Conservation (phyloP, 2,329 filamentous ascomycete species). For the Colletotrichum spinosum region DNA sequence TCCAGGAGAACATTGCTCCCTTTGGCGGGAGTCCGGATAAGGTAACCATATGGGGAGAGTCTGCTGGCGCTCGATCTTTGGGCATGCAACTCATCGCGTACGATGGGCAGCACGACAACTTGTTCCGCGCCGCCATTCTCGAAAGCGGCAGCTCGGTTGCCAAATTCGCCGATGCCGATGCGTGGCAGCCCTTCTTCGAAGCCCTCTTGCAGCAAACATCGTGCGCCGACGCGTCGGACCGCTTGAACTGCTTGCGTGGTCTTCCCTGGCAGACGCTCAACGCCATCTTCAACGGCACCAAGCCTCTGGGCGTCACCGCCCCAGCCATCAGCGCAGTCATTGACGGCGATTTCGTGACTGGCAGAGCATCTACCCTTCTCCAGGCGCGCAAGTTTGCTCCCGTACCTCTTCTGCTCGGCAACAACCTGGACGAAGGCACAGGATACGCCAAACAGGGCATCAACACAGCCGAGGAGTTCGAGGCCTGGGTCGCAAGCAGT, state of each 20-base stretch:
- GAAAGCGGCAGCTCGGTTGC: slow-evolving; percentile 67
- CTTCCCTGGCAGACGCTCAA: slow-evolving; percentile 56
- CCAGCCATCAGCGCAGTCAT: slow-evolving; percentile 42
- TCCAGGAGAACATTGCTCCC: slow-evolving; percentile 70
- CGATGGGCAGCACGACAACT: slow-evolving; percentile 67
- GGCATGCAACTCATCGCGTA: slow-evolving; percentile 72
- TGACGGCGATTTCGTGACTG: slow-evolving; percentile 55
- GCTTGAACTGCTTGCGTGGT: slow-evolving; percentile 65
- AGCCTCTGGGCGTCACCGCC: slow-evolving; percentile 46
- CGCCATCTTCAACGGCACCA: slow-evolving; percentile 63
- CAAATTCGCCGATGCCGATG: slow-evolving; percentile 59
- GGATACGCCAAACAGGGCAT: slow-evolving; percentile 68
- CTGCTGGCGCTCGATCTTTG: slow-evolving; percentile 69
- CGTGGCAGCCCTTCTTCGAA: slow-evolving; percentile 51
- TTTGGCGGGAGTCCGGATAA: slow-evolving; percentile 75
- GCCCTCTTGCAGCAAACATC: slow-evolving; percentile 33
- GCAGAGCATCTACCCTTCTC: slow-evolving; percentile 62
- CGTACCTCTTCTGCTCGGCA: slow-evolving; percentile 72
- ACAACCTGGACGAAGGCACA: slow-evolving; percentile 75
- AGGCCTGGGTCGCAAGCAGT: slow-evolving; percentile 49
- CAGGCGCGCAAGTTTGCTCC: slow-evolving; percentile 69
- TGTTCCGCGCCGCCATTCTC: slow-evolving; percentile 77
- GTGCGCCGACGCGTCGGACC: slow-evolving; percentile 57
- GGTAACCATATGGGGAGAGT: slow-evolving; percentile 75
- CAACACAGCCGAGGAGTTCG: slow-evolving; percentile 66